Evolutionary conservation across 306 rosid species (phyloP).

Genomic region (Pterocarpus santalinus): DNA sequence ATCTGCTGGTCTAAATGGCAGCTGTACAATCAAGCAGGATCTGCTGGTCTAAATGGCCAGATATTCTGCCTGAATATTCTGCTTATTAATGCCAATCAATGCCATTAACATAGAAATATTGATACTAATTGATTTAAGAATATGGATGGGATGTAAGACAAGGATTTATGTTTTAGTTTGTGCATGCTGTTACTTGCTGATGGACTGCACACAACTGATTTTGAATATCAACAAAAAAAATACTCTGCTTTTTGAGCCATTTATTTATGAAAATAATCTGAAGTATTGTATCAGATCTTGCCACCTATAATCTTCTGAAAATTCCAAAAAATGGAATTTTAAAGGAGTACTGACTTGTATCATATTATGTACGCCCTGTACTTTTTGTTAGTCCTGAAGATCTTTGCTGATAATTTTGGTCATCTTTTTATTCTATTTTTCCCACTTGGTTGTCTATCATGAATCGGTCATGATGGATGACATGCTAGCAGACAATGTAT

Average conservation of each 20-base stretch:
- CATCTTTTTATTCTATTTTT: neutral
- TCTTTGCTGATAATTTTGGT: conserved; percentile 9
- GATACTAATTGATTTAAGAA: too few species aligned
- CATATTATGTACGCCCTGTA: neutral
- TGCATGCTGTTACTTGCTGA: neutral
- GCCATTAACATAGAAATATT: too few species aligned
- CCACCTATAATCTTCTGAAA: neutral
- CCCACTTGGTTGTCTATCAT: conserved; percentile 6
- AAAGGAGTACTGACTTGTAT: neutral
- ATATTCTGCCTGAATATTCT: too few species aligned
- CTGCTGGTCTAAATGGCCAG: too few species aligned
- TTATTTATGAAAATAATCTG: neutral
- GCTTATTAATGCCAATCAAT: too few species aligned
- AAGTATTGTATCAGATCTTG: neutral
- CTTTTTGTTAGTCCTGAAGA: neutral
- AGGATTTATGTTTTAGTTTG: too few species aligned
- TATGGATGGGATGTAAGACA: too few species aligned
- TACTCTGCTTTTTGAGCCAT: neutral
- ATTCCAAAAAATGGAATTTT: neutral
- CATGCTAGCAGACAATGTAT: conserved; percentile 12
- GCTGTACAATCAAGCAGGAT: too few species aligned
- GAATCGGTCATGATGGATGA: conserved; percentile 33
- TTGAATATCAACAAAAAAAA: neutral
- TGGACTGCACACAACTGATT: neutral
- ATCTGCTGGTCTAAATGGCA: too few species aligned